Percentiles rank a stretch among this genome's conserved stretches.
Conservation (phyloP, 2,329 filamentous ascomycete species). For the Magnaporthiopsis incrustans region DNA sequence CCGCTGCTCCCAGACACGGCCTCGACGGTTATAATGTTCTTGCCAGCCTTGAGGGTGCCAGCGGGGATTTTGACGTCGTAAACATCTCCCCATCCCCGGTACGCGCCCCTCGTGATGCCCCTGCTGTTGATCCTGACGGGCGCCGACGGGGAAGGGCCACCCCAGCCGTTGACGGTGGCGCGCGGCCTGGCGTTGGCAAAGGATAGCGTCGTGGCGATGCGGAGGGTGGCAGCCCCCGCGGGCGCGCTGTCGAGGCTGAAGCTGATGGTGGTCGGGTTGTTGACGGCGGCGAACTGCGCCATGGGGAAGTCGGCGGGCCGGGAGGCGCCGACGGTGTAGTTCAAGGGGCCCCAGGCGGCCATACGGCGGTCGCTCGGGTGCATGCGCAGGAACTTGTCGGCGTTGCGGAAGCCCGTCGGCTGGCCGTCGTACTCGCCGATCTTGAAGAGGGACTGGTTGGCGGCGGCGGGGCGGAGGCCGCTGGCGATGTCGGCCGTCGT, state of each 20-base stretch:
- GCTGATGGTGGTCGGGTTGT: constrained; percentile 51
- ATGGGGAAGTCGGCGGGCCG: constrained; percentile 50
- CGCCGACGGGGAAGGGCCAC: constrained; percentile 37
- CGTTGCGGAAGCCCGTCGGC: constrained; percentile 57
- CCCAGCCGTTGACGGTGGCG: constrained; percentile 48
- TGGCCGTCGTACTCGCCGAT: constrained; percentile 60
- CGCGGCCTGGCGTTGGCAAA: constrained; percentile 52
- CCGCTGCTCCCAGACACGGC: neutral
- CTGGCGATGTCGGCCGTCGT: constrained; percentile 41
- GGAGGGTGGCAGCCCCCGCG: constrained; percentile 46
- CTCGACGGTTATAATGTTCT: constrained; percentile 53
- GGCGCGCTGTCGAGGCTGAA: constrained; percentile 46
- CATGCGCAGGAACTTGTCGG: constrained; percentile 59
- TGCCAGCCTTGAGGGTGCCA: constrained; percentile 49
- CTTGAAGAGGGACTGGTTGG: constrained; percentile 48
- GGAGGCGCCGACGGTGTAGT: constrained; percentile 53
- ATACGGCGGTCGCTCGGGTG: constrained; percentile 51
- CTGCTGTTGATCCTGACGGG: constrained; percentile 57
- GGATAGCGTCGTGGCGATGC: constrained; percentile 56
- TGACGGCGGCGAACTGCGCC: constrained; percentile 55
- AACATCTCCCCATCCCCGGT: constrained; percentile 54
- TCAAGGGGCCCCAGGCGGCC: constrained; percentile 50
- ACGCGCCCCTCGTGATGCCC: constrained; percentile 58
- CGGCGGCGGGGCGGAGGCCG: constrained; percentile 31
- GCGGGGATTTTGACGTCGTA: constrained; percentile 54